These are phyloP conservation scores for Penicillium sp. DNA, from an alignment of 2,329 filamentous ascomycete species.

Conservation along the genomic window DNA sequence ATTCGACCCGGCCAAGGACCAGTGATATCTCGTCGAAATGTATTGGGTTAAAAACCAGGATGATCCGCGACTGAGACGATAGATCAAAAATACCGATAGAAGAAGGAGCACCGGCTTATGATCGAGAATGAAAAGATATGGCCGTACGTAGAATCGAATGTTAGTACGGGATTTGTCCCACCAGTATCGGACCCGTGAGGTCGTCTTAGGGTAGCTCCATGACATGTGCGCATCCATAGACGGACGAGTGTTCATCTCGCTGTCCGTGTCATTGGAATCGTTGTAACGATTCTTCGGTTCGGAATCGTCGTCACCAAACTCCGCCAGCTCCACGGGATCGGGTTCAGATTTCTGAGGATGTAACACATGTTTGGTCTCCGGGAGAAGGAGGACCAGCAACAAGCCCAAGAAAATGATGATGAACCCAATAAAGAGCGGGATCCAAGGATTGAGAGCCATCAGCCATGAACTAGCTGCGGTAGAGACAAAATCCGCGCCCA, in stretches of 20 bases:
- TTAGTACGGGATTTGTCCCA: slow-evolving; percentile 19
- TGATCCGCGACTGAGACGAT: slow-evolving; percentile 53
- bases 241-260: background rate
- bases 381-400: slow-evolving; percentile 38
- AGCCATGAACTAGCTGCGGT: slow-evolving; percentile 45
- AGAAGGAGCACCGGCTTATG: slow-evolving; percentile 48
- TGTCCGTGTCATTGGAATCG: slow-evolving; percentile 9
- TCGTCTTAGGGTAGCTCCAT: slow-evolving; percentile 20
- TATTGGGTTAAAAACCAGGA: slow-evolving; percentile 56
- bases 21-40: slow-evolving; percentile 55
- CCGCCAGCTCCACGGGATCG: slow-evolving; percentile 35
- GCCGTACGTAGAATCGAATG: slow-evolving; percentile 35
- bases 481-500: slow-evolving; percentile 45
- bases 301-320: slow-evolving; percentile 22
- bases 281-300: slow-evolving; percentile 19
- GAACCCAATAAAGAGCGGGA: slow-evolving; percentile 44
- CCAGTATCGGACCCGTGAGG: slow-evolving; percentile 12
- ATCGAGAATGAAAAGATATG: slow-evolving; percentile 47
- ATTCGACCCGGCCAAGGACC: slow-evolving; percentile 51
- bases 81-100: slow-evolving; percentile 53
- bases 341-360: slow-evolving; percentile 14
- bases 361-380: slow-evolving; percentile 44
- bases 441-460: slow-evolving; percentile 47
- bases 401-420: slow-evolving; percentile 38
- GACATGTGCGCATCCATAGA: slow-evolving; percentile 13